Base-by-base conservation (phyloP, 768 basidiomycete genomes). In the Phlegmacium glaucopus region DNA sequence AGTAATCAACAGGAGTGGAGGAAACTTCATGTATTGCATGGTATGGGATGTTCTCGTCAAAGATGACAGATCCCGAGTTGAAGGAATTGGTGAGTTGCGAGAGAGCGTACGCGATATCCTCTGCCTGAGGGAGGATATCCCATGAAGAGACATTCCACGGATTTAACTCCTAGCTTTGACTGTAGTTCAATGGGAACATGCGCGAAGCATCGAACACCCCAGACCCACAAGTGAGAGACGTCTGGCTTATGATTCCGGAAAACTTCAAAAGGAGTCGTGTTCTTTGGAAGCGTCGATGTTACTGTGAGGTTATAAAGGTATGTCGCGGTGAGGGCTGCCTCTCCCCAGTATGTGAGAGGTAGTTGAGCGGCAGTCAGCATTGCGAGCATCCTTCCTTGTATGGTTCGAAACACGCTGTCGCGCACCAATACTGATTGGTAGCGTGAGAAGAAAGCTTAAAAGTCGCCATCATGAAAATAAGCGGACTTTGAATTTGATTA, bases 31-130 rank as follows among this genome's bases (percentile, higher is more conserved):
- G 51, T 2, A 37, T 8, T 4, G 51, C 44, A 16, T 44, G 36
- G 39, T 52, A 51, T 5, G 50, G 50, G 34, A 52, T 50, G 17
- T 46, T 49, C 22, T 55, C 48, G 15, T 55, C 48, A 35, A 55
- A 52, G 13, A 56, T 50, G 38, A 53, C 48, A 35, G 38, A 45
- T 6, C 32, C 28, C 0, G 54, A 55, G 37, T 34, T 15, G 13
- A 49, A 55, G 35, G n/a, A 55, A 55, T 29, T 49, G 54, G 35
- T 48, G 37, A 2, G 47, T 55, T 10, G 12, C 2, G 2, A 55
- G 36, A 17, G 17, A 39, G 6, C 46, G 39, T 9, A 52, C 42
- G 32, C 44, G 32, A 17, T 49, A 55, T 2, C 53, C 50, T 3
- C 43, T 27, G 8, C 45, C 39, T 9, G 32, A 30, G 2, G 47